Evolutionary conservation across 805 yeast species (phyloP).

Genomic region (Candida endomychidarum): DNA sequence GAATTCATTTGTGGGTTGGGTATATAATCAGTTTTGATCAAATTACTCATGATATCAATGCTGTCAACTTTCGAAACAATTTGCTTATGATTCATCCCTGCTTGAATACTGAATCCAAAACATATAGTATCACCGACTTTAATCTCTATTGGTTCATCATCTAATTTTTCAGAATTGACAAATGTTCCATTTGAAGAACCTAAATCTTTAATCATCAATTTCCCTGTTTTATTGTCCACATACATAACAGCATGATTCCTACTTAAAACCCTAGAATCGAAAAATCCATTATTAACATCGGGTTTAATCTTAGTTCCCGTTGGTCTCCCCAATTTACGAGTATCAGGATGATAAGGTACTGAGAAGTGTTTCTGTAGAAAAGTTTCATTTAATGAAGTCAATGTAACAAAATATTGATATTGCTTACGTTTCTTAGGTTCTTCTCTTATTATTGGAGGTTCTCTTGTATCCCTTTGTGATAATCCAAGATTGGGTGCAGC

Average conservation of each 20-base stretch:
- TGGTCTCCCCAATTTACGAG: constrained; percentile 87
- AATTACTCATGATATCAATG: constrained; percentile 52
- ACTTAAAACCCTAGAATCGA: constrained; percentile 89
- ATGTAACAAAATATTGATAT: constrained; percentile 59
- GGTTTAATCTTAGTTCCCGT: constrained; percentile 61
- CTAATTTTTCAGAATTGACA: constrained; percentile 72
- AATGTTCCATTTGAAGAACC: constrained; percentile 95
- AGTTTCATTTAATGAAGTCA: constrained; percentile 76
- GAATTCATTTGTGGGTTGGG: constrained; percentile 16
- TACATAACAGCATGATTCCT: constrained; percentile 92
- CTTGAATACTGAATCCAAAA: constrained; percentile 86
- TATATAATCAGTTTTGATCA: constrained; percentile 7
- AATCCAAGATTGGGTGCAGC: constrained; percentile 20
- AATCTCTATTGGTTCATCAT: constrained; percentile 60
- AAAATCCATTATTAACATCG: constrained; percentile 80
- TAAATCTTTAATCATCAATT: constrained; percentile 76
- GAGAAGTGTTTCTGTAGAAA: constrained; percentile 76
- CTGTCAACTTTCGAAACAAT: constrained; percentile 82
- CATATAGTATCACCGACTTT: constrained; percentile 86
- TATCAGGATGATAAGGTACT: constrained; percentile 80
- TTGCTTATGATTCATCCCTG: constrained; percentile 70
- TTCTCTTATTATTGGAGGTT: constrained; percentile 1
- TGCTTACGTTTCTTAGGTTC: constrained; percentile 24
- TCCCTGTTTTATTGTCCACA: constrained; percentile 63
- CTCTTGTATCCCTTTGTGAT: neutral